A percentile compares a stretch with the other conserved stretches of the same genome.
Conservation (phyloP, 2,329 filamentous ascomycete genomes). For the Exophiala lecanii-corni region DNA sequence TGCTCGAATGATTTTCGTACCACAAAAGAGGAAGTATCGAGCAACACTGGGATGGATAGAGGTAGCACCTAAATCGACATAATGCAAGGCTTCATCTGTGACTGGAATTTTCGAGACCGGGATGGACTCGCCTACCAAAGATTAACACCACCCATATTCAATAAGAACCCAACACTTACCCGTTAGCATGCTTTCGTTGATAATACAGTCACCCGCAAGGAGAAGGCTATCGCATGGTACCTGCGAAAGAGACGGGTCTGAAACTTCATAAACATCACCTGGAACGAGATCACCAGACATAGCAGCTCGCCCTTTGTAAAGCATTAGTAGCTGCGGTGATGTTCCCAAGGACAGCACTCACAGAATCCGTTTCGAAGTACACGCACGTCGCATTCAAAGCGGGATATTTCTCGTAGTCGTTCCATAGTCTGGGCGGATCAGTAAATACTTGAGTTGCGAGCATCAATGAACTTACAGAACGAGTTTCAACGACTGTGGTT, state of each 20-base stretch:
- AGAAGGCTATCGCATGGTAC: constrained; percentile 90
- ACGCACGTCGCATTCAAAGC: constrained; percentile 91
- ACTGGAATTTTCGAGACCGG: constrained; percentile 90
- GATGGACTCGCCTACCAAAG: constrained; percentile 71
- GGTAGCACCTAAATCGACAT: constrained; percentile 72
- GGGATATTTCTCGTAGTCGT: constrained; percentile 82
- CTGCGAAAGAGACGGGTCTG: constrained; percentile 81
- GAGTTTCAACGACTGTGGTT: constrained; percentile 84
- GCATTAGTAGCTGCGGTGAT: constrained; percentile 1
- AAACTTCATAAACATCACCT: constrained; percentile 94
- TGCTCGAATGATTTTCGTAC: constrained; percentile 90
- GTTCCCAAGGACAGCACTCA: constrained; percentile 63
- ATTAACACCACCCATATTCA: constrained; percentile 7
- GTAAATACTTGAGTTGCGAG: constrained; percentile 17
- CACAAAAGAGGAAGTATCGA: constrained; percentile 86
- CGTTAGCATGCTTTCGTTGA: constrained; percentile 99
- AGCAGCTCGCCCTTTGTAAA: constrained; percentile 67
- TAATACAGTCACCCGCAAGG: constrained; percentile 90
- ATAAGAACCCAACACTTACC: constrained; percentile 35
- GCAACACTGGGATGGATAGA: constrained; percentile 79
- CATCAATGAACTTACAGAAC: constrained; percentile 56
- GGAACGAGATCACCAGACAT: constrained; percentile 85
- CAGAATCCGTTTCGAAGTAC: constrained; percentile 94
- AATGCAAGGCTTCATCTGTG: constrained; percentile 70
- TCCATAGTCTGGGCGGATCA: constrained; percentile 65